Base-by-base conservation (phyloP, 2,329 filamentous ascomycete genomes). In the Lachnellula subtilissima region DNA sequence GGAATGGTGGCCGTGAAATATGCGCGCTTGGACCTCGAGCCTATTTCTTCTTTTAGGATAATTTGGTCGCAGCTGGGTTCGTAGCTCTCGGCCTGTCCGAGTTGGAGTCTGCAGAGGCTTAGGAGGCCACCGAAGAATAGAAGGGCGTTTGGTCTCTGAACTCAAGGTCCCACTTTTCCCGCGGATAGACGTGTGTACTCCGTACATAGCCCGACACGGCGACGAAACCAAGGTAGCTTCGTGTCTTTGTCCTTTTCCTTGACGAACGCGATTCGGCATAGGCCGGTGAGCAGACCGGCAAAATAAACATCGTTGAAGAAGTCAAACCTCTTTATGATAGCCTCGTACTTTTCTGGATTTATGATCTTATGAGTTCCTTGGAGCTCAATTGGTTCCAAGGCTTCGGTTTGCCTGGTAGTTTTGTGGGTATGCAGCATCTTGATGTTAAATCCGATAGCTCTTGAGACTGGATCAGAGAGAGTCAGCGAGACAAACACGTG, bases 221-320 rank as follows among this genome's bases (percentile, higher is more conserved):
- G 12, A 15, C 2, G 12, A 5, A 5, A 14, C n/a, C 37, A 9
- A 39, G 14, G 37, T 22, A 22, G 19, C n/a, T 39, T 39, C n/a
- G n/a, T 40, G 14, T 7, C 37, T 15, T 17, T 17, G 8, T n/a
- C 37, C 37, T 28, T 28, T 28, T 28, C 25, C 9, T 32, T 3
- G 28, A 40, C 15, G 37, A 48, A 19, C 9, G 43, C 23, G 9
- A 54, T 22, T 14, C 14, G 37, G n/a, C 45, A 48, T 22, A 28
- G 35, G 14, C 52, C 46, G 7, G 19, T 35, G 17, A 54, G 46
- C 6, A 43, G 3, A 7, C 52, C 52, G 12, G 35, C 48, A 9
- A 49, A 54, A 43, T 54, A 54, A 5, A 45, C 23, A 19, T 49
- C 46, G n/a, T 54, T 39, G 37, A 54, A 54, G 35, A 49, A 48